phyloP scores from a whole-genome alignment of 495 filamentous ascomycete species.

The Darksidea phi region DNA sequence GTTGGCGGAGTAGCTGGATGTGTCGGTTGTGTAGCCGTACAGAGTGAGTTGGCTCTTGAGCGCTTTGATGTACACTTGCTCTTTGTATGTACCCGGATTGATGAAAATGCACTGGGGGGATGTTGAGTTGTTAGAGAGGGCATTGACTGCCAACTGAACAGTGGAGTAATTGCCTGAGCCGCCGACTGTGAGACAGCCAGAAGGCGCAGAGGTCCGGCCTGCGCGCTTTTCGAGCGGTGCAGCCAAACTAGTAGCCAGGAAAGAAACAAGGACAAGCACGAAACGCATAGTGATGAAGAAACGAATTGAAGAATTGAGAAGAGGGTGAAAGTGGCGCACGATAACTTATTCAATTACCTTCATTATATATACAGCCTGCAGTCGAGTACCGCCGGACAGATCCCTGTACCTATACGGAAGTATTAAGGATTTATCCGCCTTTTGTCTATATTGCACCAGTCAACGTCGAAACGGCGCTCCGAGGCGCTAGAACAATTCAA shows the following conservation, averaged over 20 bases:
- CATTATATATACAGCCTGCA: no score
- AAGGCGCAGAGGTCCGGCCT: slow-evolving; percentile 50
- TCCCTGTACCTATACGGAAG: no score
- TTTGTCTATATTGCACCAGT: no score
- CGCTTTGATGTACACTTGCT: slow-evolving; percentile 38
- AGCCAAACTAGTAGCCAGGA: slow-evolving; percentile 15
- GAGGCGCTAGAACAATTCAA: no score
- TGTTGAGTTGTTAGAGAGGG: slow-evolving; percentile 39
- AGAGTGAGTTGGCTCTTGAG: slow-evolving; percentile 50
- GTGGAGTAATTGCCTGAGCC: slow-evolving; percentile 47
- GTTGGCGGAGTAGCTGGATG: slow-evolving; percentile 54
- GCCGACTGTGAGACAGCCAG: slow-evolving; percentile 53
- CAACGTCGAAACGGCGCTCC: no score
- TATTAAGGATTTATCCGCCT: no score
- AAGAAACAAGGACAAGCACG: slow-evolving; percentile 8
- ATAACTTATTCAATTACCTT: no score
- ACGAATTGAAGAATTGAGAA: no score
- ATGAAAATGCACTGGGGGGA: slow-evolving; percentile 63
- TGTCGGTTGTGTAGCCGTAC: slow-evolving; percentile 62
- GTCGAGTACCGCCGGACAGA: no score
- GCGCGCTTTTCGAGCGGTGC: neutral
- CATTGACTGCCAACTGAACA: slow-evolving; percentile 57
- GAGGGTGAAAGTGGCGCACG: no score
- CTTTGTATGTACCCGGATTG: slow-evolving; percentile 47
- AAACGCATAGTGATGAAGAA: slow-evolving; percentile 10